phyloP scores from a whole-genome alignment of 2,329 filamentous ascomycete species.

The Parasarocladium wereldwijsianum region DNA sequence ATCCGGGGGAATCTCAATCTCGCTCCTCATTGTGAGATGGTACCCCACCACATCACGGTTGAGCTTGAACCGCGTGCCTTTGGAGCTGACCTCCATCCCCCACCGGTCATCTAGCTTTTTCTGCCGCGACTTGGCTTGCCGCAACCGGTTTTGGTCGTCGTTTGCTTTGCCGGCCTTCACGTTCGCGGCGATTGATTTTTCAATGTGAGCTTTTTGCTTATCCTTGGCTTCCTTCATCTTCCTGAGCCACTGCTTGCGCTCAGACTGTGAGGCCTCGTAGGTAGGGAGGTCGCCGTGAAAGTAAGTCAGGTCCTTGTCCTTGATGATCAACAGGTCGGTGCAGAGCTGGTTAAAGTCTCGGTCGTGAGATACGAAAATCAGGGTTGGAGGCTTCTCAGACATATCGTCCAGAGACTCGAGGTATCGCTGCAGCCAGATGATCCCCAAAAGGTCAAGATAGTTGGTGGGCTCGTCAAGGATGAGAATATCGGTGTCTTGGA shows the following conservation, averaged over 20 bases:
- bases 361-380: slow-evolving; percentile 74
- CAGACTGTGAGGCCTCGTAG: slow-evolving; percentile 55
- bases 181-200: slow-evolving; percentile 61
- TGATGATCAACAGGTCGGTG: slow-evolving; percentile 63
- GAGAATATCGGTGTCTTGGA: slow-evolving; percentile 62
- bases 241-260: slow-evolving; percentile 51
- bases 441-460: slow-evolving; percentile 68
- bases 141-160: slow-evolving; percentile 72
- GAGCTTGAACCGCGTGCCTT: slow-evolving; percentile 65
- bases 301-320: slow-evolving; percentile 54
- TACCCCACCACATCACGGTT: slow-evolving; percentile 58
- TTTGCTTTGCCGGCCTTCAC: slow-evolving; percentile 61
- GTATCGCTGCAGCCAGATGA: slow-evolving; percentile 72
- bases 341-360: slow-evolving; percentile 65
- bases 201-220: slow-evolving; percentile 65
- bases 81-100: slow-evolving; percentile 59
- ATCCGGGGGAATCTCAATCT: slow-evolving; percentile 56
- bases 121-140: slow-evolving; percentile 72
- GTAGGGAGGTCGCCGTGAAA: slow-evolving; percentile 62
- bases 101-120: slow-evolving; percentile 73
- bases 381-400: slow-evolving; percentile 40
- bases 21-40: slow-evolving; percentile 41
- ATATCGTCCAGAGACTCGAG: slow-evolving; percentile 44
- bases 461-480: slow-evolving; percentile 82
- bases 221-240: slow-evolving; percentile 75